Percentiles rank a stretch among this genome's conserved stretches.
Evolutionary conservation across 2,329 filamentous ascomycete species (phyloP).

Genomic region (Teratosphaeria pseudoeucalypti): DNA sequence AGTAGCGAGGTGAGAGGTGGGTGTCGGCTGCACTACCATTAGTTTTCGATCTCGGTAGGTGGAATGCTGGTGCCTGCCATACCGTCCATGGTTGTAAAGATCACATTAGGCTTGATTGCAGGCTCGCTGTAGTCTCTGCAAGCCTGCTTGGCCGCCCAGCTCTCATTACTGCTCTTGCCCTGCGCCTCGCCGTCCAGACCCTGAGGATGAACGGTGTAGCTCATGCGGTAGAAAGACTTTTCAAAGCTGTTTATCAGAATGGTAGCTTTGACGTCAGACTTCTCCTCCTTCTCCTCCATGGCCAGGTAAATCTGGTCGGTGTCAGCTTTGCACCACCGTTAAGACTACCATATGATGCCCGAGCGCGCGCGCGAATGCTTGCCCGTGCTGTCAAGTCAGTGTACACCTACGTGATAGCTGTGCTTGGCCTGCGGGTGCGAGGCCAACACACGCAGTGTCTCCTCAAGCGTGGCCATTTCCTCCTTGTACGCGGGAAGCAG

Average conservation of each 20-base stretch:
- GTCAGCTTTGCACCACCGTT: constrained; percentile 5
- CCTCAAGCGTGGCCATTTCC: constrained; percentile 55
- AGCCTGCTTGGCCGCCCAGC: constrained; percentile 58
- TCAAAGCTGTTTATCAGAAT: constrained; percentile 52
- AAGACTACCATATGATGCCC: neutral
- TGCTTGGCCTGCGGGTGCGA: constrained; percentile 53
- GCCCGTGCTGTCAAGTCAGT: neutral
- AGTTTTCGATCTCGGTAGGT: neutral
- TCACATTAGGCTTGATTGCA: constrained; percentile 46
- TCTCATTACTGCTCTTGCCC: constrained; percentile 65
- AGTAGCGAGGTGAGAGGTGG: constrained; percentile 59
- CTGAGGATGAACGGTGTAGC: constrained; percentile 56
- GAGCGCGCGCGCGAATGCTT: neutral
- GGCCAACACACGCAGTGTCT: constrained; percentile 59
- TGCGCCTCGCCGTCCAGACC: constrained; percentile 58
- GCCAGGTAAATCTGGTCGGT: constrained; percentile 53
- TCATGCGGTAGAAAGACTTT: constrained; percentile 56
- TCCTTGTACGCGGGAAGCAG: constrained; percentile 67
- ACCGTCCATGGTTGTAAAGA: constrained; percentile 66
- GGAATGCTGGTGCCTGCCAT: constrained; percentile 15
- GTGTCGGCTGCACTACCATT: constrained; percentile 48
- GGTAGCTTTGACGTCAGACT: constrained; percentile 51
- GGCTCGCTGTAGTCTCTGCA: constrained; percentile 49
- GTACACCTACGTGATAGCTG: constrained; percentile 56
- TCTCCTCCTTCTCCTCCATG: constrained; percentile 60